Conservation (phyloP, 225 moss, liverwort and hornwort genomes). For the Sphagnum tenellum region DNA sequence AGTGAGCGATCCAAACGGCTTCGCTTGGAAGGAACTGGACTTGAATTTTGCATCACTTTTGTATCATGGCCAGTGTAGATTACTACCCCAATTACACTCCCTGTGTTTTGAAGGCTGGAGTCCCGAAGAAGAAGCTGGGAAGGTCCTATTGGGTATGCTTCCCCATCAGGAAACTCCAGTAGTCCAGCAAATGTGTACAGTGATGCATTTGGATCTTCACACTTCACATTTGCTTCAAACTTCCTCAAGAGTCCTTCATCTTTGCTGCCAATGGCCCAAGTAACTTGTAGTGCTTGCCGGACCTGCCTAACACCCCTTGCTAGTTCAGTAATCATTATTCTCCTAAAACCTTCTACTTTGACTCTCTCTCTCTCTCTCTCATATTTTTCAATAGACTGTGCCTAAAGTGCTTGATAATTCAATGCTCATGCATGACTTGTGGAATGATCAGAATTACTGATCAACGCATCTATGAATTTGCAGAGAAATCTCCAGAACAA, state of each 20-base stretch:
- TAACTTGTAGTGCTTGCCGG: conserved; percentile 66
- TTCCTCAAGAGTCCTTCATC: conserved; percentile 13
- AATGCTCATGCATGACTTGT: background rate
- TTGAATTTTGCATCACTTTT: conserved; percentile 67
- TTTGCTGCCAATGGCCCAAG: conserved; percentile 24
- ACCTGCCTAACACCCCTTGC: conserved; percentile 45
- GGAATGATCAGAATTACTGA: background rate
- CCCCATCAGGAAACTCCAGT: conserved; percentile 29
- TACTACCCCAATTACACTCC: conserved; percentile 45
- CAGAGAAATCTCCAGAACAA: too few relatives aligned
- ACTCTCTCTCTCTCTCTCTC: too few relatives aligned
- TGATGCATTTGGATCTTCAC: conserved; percentile 59
- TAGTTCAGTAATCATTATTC: background rate
- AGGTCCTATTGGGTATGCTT: conserved; percentile 39
- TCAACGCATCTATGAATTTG: background rate
- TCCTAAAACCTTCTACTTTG: background rate
- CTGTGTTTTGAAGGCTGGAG: conserved; percentile 68
- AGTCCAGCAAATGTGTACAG: conserved; percentile 56
- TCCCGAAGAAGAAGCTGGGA: conserved; percentile 57
- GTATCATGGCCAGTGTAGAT: conserved; percentile 68
- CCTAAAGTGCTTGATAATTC: too few relatives aligned
- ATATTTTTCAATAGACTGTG: too few relatives aligned
- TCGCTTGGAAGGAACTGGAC: conserved; percentile 51
- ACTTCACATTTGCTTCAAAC: conserved; percentile 42
- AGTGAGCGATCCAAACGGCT: conserved; percentile 51